phyloP scores from a whole-genome alignment of 2,329 filamentous ascomycete genomes.

The Aspergillus floridensis region DNA sequence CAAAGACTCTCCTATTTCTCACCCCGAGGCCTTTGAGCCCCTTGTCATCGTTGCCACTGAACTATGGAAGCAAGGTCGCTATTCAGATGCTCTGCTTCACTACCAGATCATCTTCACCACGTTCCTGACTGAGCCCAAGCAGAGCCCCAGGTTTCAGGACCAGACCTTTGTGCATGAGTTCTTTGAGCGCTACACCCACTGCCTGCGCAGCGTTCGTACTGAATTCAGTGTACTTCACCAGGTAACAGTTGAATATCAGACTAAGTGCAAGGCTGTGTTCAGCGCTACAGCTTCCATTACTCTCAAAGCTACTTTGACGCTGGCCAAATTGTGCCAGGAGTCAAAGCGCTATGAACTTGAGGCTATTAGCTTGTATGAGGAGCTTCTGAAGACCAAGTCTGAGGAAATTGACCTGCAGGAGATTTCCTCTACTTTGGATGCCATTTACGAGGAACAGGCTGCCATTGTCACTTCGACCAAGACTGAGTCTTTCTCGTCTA shows the following conservation, averaged over 20 bases:
- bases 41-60: slow-evolving; percentile 39
- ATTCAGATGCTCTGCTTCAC: slow-evolving; percentile 37
- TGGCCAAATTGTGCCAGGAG: slow-evolving; percentile 40
- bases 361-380: slow-evolving; percentile 38
- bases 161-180: slow-evolving; percentile 32
- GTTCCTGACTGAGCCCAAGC: slow-evolving; percentile 34
- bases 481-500: slow-evolving; percentile 25
- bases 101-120: slow-evolving; percentile 39
- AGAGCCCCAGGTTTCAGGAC: slow-evolving; percentile 34
- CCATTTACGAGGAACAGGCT: slow-evolving; percentile 40
- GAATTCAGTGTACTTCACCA: slow-evolving; percentile 34
- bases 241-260: slow-evolving; percentile 34
- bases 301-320: slow-evolving; percentile 34
- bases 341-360: slow-evolving; percentile 37
- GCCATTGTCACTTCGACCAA: slow-evolving; percentile 22
- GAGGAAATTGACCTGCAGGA: slow-evolving; percentile 34
- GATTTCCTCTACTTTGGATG: slow-evolving; percentile 35
- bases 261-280: slow-evolving; percentile 36
- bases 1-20: slow-evolving; percentile 34
- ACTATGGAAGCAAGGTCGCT: slow-evolving; percentile 38
- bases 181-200: slow-evolving; percentile 37
- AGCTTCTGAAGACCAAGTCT: slow-evolving; percentile 34
- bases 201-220: slow-evolving; percentile 34
- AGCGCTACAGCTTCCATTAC: slow-evolving; percentile 37
- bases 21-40: slow-evolving; percentile 40